These are phyloP conservation scores for Fusarium sambucinum DNA, from an alignment of 2,329 filamentous ascomycete genomes.

Conservation along the genomic window DNA sequence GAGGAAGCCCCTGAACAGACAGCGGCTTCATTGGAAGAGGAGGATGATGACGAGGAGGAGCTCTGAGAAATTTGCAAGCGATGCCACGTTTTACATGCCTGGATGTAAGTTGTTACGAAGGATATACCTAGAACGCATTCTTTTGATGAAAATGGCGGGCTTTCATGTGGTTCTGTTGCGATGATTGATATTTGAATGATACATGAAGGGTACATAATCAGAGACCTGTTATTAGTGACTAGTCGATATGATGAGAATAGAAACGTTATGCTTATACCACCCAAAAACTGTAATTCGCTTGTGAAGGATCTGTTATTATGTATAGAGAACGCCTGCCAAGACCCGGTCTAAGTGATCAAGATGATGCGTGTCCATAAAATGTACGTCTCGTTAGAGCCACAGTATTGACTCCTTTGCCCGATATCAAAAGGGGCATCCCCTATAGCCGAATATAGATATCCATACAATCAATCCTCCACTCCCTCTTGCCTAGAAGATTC, in stretches of 20 bases:
- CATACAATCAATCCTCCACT: slow-evolving; percentile 92
- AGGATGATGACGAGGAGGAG: slow-evolving; percentile 10
- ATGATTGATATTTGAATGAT: slow-evolving; percentile 42
- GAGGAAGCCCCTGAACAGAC: slow-evolving; percentile 9
- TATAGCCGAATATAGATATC: slow-evolving; percentile 85
- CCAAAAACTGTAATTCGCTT: background rate
- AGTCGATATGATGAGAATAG: slow-evolving; percentile 37
- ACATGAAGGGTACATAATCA: slow-evolving; percentile 43
- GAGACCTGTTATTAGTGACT: slow-evolving; percentile 21
- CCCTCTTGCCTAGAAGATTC: slow-evolving; percentile 81
- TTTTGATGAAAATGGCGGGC: slow-evolving; percentile 40
- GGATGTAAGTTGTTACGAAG: slow-evolving; percentile 47
- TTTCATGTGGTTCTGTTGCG: slow-evolving; percentile 31
- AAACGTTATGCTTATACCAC: slow-evolving; percentile 29
- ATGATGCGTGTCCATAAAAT: slow-evolving; percentile 7
- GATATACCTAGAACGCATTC: slow-evolving; percentile 47
- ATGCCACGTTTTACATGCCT: slow-evolving; percentile 39
- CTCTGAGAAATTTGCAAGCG: slow-evolving; percentile 31
- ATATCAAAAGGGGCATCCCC: slow-evolving; percentile 4
- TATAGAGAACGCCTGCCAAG: slow-evolving; percentile 5
- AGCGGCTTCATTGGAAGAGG: slow-evolving; percentile 16
- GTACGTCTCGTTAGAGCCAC: slow-evolving; percentile 17
- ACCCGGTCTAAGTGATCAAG: background rate
- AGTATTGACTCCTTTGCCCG: background rate
- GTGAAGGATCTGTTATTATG: slow-evolving; percentile 12